A percentile compares a stretch with the other conserved stretches of the same genome.
Conservation (phyloP, 306 rosid species). For the Malus fusca region DNA sequence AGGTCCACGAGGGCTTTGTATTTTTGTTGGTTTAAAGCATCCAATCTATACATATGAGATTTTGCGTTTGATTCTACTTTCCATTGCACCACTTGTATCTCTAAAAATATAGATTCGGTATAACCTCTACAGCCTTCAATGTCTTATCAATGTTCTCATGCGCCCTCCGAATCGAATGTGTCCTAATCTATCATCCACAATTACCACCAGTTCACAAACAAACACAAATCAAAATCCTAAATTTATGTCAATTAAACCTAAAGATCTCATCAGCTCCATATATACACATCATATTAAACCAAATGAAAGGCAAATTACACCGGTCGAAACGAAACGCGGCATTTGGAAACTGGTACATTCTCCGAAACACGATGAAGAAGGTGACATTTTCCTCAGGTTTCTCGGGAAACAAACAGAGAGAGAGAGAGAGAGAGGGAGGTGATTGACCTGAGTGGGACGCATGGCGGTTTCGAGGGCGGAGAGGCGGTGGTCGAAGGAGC, state of each 20-base stretch:
- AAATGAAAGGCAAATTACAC: background rate
- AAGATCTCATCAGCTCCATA: slow-evolving; percentile 6
- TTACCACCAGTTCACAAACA: background rate
- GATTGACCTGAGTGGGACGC: slow-evolving; percentile 97
- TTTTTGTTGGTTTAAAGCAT: too few species aligned
- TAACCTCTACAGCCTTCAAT: slow-evolving; percentile 62
- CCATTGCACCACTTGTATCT: too few species aligned
- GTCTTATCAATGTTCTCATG: slow-evolving; percentile 91
- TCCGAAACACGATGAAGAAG: background rate
- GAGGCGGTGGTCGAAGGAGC: slow-evolving; percentile 93
- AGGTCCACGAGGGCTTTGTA: too few species aligned
- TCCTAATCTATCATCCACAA: slow-evolving; percentile 50
- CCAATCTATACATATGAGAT: too few species aligned
- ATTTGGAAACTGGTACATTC: background rate
- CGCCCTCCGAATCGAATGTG: slow-evolving; percentile 84
- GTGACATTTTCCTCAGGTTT: background rate
- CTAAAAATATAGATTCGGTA: too few species aligned
- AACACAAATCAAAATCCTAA: slow-evolving; percentile 4
- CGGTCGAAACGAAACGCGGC: background rate
- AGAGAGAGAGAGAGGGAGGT: too few species aligned
- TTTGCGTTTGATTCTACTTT: too few species aligned
- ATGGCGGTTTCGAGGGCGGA: slow-evolving; percentile 92
- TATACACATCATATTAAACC: background rate
- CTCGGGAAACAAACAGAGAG: background rate
- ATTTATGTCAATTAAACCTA: background rate